Evolutionary conservation across 441 rosid species (phyloP), one percentile per base, ranked within the genome.

Genomic region (Adansonia rubrostipa): DNA sequence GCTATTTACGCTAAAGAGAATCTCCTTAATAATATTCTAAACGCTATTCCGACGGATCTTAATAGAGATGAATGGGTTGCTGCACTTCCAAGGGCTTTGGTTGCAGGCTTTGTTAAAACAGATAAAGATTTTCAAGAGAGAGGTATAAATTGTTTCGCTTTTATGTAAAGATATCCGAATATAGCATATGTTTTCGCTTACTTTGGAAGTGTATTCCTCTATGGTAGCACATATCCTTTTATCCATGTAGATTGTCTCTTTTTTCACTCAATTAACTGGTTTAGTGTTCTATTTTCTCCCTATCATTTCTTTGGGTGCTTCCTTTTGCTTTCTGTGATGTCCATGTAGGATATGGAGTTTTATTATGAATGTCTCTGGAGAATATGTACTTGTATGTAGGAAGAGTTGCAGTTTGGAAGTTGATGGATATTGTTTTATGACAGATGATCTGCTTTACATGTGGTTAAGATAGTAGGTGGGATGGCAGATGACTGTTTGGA

Each of bases 81-180:
- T 1, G 97, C 99, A 54, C 85, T 97, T 79, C 99, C 97, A 3
- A 88, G 99, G 86, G 99, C 99, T 78, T 84, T 93, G 88, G 99
- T 97, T 80, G 95, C 99, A 9, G 99, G 99, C 60, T 97, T 95
- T 84, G 99, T 97, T 7, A 97, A 95, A 91, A 97, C 98, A 3
- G 99, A 97, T 83, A 97, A 97, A 84, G 98, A 97, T 85, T 97
- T 97, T 75, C 97, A 93, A 80, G 80, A 81, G 84, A 89, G 77
- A 87, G 97, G 99, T 95, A 80, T 51, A 78, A 20, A 5, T 15
- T 7, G 40, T 71, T 73, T 75, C 36, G n/a, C 14, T 36, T 47
- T 33, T 15, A n/a, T 14, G 40, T 45, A 13, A 47, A 45, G 22
- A 24, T 20, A 45, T 20, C 11, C 20, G 14, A 10, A 6, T 24